Base-by-base conservation (phyloP, 2,329 filamentous ascomycete genomes). In the Phialophora expanda region DNA sequence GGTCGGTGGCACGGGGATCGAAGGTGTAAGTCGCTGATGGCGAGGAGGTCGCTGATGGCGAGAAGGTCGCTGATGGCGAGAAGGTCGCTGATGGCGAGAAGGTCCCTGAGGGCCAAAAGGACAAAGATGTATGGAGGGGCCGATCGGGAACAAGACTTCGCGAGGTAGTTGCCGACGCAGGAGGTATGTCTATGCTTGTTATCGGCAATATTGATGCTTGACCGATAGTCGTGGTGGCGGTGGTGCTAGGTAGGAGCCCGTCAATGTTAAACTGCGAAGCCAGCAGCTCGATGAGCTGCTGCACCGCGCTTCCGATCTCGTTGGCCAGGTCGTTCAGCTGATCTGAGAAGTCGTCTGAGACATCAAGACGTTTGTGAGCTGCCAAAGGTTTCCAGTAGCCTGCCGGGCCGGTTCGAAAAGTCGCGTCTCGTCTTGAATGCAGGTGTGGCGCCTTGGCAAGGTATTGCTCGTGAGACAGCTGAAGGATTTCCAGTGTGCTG, bases 1-100 rank as follows among this genome's bases (percentile, higher is more conserved):
- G 61, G 48, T 70, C 62, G 1, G 56, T 34, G 26, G 68, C 68
- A 20, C 56, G 61, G 8, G 68, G 67, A 38, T 69, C 59, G 61
- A 69, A 69, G 11, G 54, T 50, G 57, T 60, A 67, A 1, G 59
- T 58, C 11, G 32, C 32, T 3, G 53, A 56, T 22, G 61, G 22
- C 4, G 53, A 11, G 7, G 48, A 9, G 11, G 61, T 12, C 2
- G 63, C 26, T 8, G 60, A 20, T 1, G 61, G 17, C 4, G 24
- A 11, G 7, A 38, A 17, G 11, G 61, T 58, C 11, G 32, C 32
- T 3, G 53, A 56, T 22, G 61, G 22, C 4, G 53, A 11, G 7
- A 38, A 9, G 11, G 59, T 58, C 11, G 32, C 32, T 3, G 53
- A 56, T 22, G 61, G 22, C 4, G 53, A 11, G 7, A 38, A 9